Evolutionary conservation across 331 rosid genomes (phyloP), one percentile per base, ranked within the genome.

Genomic region (Spiraea crenata): DNA sequence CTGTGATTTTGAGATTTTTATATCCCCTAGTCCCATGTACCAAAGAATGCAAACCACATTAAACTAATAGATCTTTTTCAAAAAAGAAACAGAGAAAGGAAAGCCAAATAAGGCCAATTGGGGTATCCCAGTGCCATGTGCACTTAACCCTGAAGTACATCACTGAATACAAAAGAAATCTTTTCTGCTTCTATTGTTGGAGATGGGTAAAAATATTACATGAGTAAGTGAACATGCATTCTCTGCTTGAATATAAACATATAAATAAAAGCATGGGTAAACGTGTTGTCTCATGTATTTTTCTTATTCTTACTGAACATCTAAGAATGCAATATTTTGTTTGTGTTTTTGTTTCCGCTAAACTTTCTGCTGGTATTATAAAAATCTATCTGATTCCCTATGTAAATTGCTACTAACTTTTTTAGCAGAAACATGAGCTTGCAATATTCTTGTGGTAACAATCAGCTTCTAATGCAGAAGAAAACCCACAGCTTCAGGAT

Each of bases 401-500:
- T 37, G 65, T 60, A 37, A 15, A 7, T 38, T 37, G 65, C 19
- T 38, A 15, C 47, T 25, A 25, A 5, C 11, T 10, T 35, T 57
- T 1, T 57, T 35, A 58, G 44, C 34, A 12, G 63, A 58, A 60
- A 9, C 5, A 2, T 8, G 16, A 16, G 20, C 41, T 40, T 38
- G 42, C 6, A 3, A 19, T 42, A 14, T 19, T 19, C 38, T 13
- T 10, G 10, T 59, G 51, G 16, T 74, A 34, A 50, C 35, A 42
- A 47, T 41, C 67, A 66, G 70, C 44, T 84, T 79, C 73, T 45
- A 57, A 70, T 44, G 75, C 78, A 84, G 96, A 90, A 73, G 95
- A 87, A 41, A 87, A 79, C 73, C 70, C 78, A 5, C 86, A 42
- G 40, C 72, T 31, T 57, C 74, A 81, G 73, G 96, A 86, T 72